A percentile compares a stretch with the other conserved stretches of the same genome.
These are phyloP conservation scores for Xylaria arbuscula DNA, from an alignment of 2,329 filamentous ascomycete genomes.

Conservation along the genomic window DNA sequence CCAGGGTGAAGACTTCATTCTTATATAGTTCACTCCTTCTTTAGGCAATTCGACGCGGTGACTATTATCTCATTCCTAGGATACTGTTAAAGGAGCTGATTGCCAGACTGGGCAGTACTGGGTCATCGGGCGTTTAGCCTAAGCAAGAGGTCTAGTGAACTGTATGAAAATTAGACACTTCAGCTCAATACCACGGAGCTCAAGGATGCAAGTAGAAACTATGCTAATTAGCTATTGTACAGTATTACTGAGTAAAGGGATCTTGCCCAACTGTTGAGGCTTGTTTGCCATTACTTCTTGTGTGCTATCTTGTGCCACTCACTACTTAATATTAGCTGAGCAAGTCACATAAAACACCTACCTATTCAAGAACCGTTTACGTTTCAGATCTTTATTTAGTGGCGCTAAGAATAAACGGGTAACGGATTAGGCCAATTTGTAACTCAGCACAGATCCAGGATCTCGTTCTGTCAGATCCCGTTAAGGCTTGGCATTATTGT, in stretches of 20 bases:
- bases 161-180: neutral
- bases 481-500: slow-evolving; percentile 22
- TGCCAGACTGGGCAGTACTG: neutral
- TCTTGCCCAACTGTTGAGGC: neutral
- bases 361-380: slow-evolving; percentile 21
- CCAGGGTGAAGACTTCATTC: neutral
- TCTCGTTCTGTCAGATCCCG: slow-evolving; percentile 7
- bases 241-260: no score
- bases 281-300: neutral
- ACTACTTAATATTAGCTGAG: neutral
- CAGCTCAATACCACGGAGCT: no score
- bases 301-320: neutral
- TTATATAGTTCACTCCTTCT: neutral
- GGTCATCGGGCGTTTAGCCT: neutral
- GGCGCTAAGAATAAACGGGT: slow-evolving; percentile 15
- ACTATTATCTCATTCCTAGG: neutral
- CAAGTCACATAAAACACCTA: slow-evolving; percentile 10
- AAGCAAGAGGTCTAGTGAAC: neutral
- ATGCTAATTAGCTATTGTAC: neutral
- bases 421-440: slow-evolving; percentile 2
- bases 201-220: neutral
- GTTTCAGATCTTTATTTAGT: slow-evolving; percentile 34
- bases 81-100: neutral
- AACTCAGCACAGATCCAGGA: neutral
- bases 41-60: neutral